Conservation (phyloP, 2,329 filamentous ascomycete species). For the Rosellinia necatrix region DNA sequence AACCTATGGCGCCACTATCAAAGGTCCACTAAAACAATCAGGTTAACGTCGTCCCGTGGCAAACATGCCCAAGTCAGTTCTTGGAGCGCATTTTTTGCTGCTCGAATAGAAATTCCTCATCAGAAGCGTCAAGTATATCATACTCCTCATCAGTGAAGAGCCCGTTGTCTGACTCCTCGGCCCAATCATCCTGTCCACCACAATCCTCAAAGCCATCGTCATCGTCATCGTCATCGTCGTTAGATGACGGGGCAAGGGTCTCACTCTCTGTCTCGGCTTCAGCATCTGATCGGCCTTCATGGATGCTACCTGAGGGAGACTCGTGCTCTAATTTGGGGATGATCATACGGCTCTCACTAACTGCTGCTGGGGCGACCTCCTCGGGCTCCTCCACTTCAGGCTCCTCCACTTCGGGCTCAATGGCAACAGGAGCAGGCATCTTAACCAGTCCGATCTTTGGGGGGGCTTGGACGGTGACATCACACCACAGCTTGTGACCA, state of each 20-base stretch:
- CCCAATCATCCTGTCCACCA: slow-evolving; percentile 63
- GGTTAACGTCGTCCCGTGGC: background rate
- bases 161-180: slow-evolving; percentile 68
- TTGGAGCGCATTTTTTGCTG: slow-evolving; percentile 47
- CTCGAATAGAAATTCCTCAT: slow-evolving; percentile 76
- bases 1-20: slow-evolving; percentile 7
- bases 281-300: slow-evolving; percentile 64
- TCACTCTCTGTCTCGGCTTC: slow-evolving; percentile 51
- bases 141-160: slow-evolving; percentile 98
- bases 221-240: slow-evolving; percentile 36
- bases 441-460: slow-evolving; percentile 39
- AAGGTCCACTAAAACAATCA: background rate
- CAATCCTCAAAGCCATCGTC: slow-evolving; percentile 60
- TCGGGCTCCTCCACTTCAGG: slow-evolving; percentile 14
- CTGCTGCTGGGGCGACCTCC: slow-evolving; percentile 18
- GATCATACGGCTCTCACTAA: slow-evolving; percentile 75
- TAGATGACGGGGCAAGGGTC: slow-evolving; percentile 40
- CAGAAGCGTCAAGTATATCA: slow-evolving; percentile 92
- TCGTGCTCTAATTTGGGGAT: slow-evolving; percentile 97
- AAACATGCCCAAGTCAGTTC: slow-evolving; percentile 31
- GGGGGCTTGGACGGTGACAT: slow-evolving; percentile 70
- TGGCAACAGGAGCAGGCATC: background rate
- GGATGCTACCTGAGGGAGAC: slow-evolving; percentile 80
- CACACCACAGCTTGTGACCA: slow-evolving; percentile 94
- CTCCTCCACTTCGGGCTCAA: slow-evolving; percentile 27